These are phyloP conservation scores for Salix arbutifolia DNA, from an alignment of 345 rosid species.

Conservation along the genomic window DNA sequence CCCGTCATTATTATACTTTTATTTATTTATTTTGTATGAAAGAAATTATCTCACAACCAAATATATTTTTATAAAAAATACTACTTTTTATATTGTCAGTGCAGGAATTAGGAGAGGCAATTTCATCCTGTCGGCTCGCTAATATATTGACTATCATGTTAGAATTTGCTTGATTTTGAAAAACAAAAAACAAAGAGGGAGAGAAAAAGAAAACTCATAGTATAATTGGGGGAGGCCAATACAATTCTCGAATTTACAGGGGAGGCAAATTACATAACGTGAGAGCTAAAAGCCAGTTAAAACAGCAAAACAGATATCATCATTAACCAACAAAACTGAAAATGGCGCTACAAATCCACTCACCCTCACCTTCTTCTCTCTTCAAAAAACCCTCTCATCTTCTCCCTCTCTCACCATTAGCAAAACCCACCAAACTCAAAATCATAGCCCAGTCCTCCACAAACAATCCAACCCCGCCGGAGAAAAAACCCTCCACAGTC, in stretches of 20 bases:
- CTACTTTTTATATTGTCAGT: no score
- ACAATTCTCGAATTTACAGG: neutral
- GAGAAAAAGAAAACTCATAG: no score
- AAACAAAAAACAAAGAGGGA: no score
- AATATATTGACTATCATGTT: no score
- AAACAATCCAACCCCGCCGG: conserved; percentile 25
- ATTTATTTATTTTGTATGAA: no score
- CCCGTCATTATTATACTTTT: no score
- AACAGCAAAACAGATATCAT: neutral
- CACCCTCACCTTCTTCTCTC: conserved; percentile 33
- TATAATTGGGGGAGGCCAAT: neutral
- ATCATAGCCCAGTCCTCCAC: conserved; percentile 42
- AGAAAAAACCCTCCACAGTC: conserved; percentile 33
- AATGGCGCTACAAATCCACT: conserved; percentile 69
- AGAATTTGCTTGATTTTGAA: neutral
- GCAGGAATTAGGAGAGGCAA: no score
- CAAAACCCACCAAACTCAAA: conserved; percentile 31
- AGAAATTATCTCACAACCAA: no score
- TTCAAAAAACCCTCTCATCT: conserved; percentile 29
- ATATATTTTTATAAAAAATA: no score
- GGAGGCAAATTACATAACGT: neutral
- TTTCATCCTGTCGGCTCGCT: no score
- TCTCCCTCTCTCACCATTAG: conserved; percentile 9
- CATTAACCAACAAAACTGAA: conserved; percentile 35
- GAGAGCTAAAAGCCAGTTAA: neutral